These are phyloP conservation scores for Roridomyces roridus DNA, from an alignment of 768 basidiomycete species.

Conservation along the genomic window DNA sequence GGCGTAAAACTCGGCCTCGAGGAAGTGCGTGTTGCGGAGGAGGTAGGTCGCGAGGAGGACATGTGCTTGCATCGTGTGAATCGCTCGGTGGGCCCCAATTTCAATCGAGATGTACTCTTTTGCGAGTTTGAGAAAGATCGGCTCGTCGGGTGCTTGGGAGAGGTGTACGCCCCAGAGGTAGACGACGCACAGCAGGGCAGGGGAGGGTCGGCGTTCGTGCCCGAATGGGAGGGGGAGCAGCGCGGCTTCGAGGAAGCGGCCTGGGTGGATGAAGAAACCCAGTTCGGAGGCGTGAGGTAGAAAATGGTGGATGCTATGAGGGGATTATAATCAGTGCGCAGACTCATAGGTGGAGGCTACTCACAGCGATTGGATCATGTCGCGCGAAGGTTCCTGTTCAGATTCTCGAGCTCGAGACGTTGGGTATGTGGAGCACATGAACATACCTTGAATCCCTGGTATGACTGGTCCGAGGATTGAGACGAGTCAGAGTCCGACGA, in stretches of 20 bases:
- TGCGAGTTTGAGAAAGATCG: conserved; percentile 8
- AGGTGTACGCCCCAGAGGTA: conserved; percentile 19
- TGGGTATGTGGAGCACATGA: too few species aligned
- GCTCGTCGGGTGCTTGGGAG: conserved; percentile 1
- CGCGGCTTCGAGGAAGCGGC: conserved; percentile 9
- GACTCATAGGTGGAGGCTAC: neutral
- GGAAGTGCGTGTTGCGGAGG: conserved; percentile 1
- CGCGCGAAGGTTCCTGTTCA: conserved; percentile 4
- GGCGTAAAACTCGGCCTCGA: conserved; percentile 17
- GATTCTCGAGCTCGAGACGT: neutral
- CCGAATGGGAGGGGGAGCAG: conserved; percentile 7
- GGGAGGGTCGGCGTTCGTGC: conserved; percentile 12
- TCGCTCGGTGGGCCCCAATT: neutral
- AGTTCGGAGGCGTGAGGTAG: conserved; percentile 20
- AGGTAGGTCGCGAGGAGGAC: conserved; percentile 19
- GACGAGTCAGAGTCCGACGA: too few species aligned
- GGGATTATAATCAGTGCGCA: too few species aligned
- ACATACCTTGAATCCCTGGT: too few species aligned
- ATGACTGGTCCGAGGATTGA: too few species aligned
- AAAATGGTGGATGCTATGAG: conserved; percentile 9
- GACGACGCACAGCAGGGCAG: conserved; percentile 17
- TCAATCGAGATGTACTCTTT: conserved; percentile 10
- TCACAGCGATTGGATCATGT: conserved; percentile 1
- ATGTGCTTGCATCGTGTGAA: conserved; percentile 21
- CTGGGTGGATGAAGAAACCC: conserved; percentile 20